Conservation (phyloP, 805 yeast species). For the Candida incommunis region DNA sequence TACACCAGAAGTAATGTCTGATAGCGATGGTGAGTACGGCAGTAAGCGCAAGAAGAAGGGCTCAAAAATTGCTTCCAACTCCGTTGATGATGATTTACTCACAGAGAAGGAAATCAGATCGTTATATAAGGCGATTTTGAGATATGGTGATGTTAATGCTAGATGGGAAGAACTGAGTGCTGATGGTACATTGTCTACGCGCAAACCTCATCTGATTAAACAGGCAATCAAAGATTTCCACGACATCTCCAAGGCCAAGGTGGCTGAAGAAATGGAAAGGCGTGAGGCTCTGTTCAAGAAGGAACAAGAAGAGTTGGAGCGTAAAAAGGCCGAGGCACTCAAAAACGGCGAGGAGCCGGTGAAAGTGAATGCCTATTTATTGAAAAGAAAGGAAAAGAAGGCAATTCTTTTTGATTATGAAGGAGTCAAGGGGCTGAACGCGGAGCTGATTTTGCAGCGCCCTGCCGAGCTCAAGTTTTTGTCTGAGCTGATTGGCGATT, state of each 20-base stretch:
- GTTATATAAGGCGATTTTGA: conserved; percentile 66
- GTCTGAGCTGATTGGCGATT: conserved; percentile 34
- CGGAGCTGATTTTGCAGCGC: conserved; percentile 70
- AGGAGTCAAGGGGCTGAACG: conserved; percentile 80
- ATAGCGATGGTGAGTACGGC: conserved; percentile 28
- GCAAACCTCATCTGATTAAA: conserved; percentile 65
- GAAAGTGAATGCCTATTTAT: conserved; percentile 27
- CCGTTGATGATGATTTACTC: conserved; percentile 39
- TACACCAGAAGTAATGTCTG: conserved; percentile 12
- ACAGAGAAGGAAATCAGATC: conserved; percentile 81
- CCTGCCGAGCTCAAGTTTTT: conserved; percentile 72
- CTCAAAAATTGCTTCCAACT: conserved; percentile 16
- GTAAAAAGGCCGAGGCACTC: conserved; percentile 16
- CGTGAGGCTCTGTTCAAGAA: conserved; percentile 24
- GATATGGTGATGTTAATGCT: conserved; percentile 60
- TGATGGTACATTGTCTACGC: conserved; percentile 79
- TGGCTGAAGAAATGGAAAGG: conserved; percentile 50
- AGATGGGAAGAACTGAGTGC: conserved; percentile 76
- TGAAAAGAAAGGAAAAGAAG: conserved; percentile 70
- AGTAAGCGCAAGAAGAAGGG: conserved; percentile 25
- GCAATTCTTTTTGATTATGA: conserved; percentile 81
- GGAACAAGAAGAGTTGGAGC: conserved; percentile 17
- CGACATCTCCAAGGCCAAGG: conserved; percentile 43
- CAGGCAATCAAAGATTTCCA: conserved; percentile 64
- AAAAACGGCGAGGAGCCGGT: conserved; percentile 17